phyloP scores from a whole-genome alignment of 371 early-diverging fungal species.

The Apophysomyces ossiformis region DNA sequence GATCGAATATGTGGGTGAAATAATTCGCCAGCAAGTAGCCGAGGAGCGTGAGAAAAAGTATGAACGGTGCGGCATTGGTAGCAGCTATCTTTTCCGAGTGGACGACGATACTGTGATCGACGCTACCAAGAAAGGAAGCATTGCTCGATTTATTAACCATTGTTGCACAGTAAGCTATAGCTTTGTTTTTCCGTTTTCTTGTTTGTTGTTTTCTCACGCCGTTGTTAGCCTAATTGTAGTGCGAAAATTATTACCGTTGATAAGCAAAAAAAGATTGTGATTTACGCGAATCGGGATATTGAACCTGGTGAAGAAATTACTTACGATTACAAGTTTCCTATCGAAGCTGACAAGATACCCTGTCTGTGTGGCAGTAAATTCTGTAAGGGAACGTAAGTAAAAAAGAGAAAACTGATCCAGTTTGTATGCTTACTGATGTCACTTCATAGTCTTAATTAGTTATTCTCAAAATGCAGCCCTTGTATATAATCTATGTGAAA shows the following conservation, averaged over 20 bases:
- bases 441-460: background rate
- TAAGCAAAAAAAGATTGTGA: slow-evolving; percentile 91
- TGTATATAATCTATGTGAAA: background rate
- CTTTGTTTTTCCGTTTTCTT: background rate
- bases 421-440: background rate
- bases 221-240: slow-evolving; percentile 91
- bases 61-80: slow-evolving; percentile 89
- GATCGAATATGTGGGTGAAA: slow-evolving; percentile 98
- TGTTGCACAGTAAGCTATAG: slow-evolving; percentile 83
- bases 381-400: slow-evolving; percentile 78
- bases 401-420: background rate
- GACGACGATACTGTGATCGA: slow-evolving; percentile 97
- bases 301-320: slow-evolving; percentile 97
- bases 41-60: slow-evolving; percentile 95
- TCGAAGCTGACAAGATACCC: slow-evolving; percentile 92
- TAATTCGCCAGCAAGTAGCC: slow-evolving; percentile 94
- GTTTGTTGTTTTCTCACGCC: slow-evolving; percentile 8
- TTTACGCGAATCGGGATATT: slow-evolving; percentile 89
- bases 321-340: slow-evolving; percentile 98
- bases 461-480: background rate
- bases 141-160: slow-evolving; percentile 98
- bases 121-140: slow-evolving; percentile 97
- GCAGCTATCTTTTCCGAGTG: slow-evolving; percentile 95
- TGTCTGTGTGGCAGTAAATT: slow-evolving; percentile 89
- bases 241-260: slow-evolving; percentile 91